Conservation (phyloP, 192 early-diverging fungal species). For the Coemansia sp. region DNA sequence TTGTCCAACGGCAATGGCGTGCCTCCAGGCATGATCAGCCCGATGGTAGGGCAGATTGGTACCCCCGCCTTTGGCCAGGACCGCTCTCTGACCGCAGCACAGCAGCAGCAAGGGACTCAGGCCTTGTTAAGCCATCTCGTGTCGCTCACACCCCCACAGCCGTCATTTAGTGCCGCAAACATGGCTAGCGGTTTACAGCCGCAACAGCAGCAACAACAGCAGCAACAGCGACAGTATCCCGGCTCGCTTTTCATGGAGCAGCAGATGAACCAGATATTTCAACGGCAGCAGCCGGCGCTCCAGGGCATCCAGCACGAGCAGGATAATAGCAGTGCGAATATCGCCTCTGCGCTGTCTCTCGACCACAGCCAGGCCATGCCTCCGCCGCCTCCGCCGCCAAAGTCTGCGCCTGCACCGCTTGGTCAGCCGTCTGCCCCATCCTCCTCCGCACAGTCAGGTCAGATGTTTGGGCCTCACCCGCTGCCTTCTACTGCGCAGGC, state of each 20-base stretch:
- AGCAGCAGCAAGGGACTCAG: slow-evolving; percentile 5
- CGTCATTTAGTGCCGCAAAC: not conserved
- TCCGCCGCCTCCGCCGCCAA: slow-evolving; percentile 6
- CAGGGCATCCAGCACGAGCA: not conserved
- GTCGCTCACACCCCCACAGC: slow-evolving; percentile 10
- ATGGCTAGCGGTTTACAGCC: not conserved
- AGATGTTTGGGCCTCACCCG: not conserved
- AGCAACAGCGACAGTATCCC: slow-evolving; percentile 1
- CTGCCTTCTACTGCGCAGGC: not conserved
- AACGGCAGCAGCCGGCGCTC: not conserved
- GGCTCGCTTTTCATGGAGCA: not conserved
- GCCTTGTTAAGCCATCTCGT: not conserved
- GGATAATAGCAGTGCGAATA: not conserved
- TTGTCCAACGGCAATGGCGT: not conserved
- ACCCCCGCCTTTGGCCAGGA: not conserved
- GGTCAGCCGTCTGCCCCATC: not conserved
- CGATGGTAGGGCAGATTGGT: not conserved
- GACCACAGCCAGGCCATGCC: slow-evolving; percentile 1
- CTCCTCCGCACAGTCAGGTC: not conserved
- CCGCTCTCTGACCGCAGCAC: slow-evolving; percentile 8
- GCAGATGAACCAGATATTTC: not conserved
- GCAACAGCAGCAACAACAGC: not conserved
- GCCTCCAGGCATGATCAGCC: not conserved
- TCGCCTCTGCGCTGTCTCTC: not conserved
- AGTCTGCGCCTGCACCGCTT: not conserved